Percentiles rank a stretch among this genome's conserved stretches.
Evolutionary conservation across 192 early-diverging fungal species (phyloP).

Genomic region (Rhizophagus clarus): DNA sequence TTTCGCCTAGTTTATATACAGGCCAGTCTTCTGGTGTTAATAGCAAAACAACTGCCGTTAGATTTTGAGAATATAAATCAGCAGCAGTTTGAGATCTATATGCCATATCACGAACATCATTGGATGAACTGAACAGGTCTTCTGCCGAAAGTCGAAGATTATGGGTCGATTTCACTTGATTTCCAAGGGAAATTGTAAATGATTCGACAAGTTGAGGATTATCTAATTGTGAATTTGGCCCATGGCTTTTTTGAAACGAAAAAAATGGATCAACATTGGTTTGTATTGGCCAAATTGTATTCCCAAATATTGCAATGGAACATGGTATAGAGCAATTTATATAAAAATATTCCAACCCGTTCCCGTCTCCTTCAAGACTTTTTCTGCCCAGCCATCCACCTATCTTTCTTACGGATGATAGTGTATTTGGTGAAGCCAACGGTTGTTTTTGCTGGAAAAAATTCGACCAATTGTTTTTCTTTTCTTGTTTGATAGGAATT

Average conservation of each 20-base stretch:
- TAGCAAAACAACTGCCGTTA: constrained; percentile 60
- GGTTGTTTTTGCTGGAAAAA: constrained; percentile 59
- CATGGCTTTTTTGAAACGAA: neutral
- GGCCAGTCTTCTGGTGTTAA: constrained; percentile 53
- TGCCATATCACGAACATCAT: constrained; percentile 59
- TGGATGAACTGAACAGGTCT: constrained; percentile 45
- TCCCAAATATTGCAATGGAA: neutral
- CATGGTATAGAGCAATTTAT: neutral
- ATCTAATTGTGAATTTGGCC: constrained; percentile 1
- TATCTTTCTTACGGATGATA: constrained; percentile 46
- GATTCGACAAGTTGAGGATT: constrained; percentile 62
- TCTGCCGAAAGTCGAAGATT: constrained; percentile 65
- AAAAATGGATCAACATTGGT: neutral
- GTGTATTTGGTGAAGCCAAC: constrained; percentile 46
- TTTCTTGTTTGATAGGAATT: constrained; percentile 20
- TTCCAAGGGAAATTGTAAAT: constrained; percentile 73
- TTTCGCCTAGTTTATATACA: constrained; percentile 55
- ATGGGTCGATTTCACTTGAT: constrained; percentile 75
- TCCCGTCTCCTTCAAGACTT: constrained; percentile 59
- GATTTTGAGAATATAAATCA: constrained; percentile 62
- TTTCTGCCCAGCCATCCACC: constrained; percentile 66
- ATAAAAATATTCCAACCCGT: constrained; percentile 37
- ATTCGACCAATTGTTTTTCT: constrained; percentile 49
- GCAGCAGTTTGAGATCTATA: constrained; percentile 68
- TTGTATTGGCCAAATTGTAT: neutral